Conservation (phyloP, 805 yeast genomes). For the Candida hungchunana region DNA sequence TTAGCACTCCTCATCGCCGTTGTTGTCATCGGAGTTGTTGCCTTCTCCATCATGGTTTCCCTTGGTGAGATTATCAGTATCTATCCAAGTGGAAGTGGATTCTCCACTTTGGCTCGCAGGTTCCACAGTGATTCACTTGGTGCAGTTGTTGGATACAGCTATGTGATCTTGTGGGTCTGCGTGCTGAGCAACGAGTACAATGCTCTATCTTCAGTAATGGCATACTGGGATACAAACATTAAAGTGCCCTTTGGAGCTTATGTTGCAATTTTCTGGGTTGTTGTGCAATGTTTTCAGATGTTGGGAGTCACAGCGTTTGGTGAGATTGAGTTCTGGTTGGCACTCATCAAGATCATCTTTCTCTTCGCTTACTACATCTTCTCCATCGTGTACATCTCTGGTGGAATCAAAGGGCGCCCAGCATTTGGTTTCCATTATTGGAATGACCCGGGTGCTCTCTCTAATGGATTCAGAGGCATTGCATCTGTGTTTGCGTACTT, state of each 20-base stretch:
- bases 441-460: constrained; percentile 31
- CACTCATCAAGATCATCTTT: constrained; percentile 45
- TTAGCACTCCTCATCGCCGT: constrained; percentile 44
- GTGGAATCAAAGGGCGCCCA: constrained; percentile 35
- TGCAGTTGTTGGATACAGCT: constrained; percentile 51
- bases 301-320: constrained; percentile 53
- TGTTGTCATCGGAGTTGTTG: constrained; percentile 48
- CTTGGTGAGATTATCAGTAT: constrained; percentile 53
- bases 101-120: constrained; percentile 48
- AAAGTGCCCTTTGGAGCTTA: constrained; percentile 54
- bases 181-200: constrained; percentile 55
- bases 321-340: constrained; percentile 53
- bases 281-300: constrained; percentile 46
- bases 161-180: constrained; percentile 55
- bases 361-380: constrained; percentile 47
- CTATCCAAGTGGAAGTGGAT: constrained; percentile 45
- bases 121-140: constrained; percentile 52
- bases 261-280: constrained; percentile 48
- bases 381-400: constrained; percentile 40
- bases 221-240: constrained; percentile 41
- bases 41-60: constrained; percentile 51
- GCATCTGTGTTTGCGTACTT: constrained; percentile 63
- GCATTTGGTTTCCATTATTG: constrained; percentile 31
- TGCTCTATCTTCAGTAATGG: constrained; percentile 45
- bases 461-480: constrained; percentile 48